These are phyloP conservation scores for Moricandia arvensis DNA, from an alignment of 345 rosid genomes.

Conservation along the genomic window DNA sequence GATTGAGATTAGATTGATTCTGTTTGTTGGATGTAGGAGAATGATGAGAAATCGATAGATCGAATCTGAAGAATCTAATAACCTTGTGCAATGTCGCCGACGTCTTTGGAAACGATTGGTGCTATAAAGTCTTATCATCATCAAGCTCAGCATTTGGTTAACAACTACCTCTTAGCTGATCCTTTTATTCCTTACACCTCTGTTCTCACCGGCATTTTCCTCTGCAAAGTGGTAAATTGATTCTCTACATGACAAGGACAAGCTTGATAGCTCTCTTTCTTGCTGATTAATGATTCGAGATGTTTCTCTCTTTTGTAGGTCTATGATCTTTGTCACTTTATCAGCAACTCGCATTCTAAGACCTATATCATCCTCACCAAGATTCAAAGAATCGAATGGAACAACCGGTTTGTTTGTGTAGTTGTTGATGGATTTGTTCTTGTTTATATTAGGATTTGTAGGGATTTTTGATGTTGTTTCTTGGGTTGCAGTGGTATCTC, in stretches of 20 bases:
- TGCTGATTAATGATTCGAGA: background rate
- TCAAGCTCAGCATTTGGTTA: conserved; percentile 69
- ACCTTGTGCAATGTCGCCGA: conserved; percentile 28
- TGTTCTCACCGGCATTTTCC: conserved; percentile 68
- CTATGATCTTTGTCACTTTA: conserved; percentile 68
- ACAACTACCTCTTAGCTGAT: conserved; percentile 63
- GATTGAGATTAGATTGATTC: background rate
- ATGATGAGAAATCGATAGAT: conserved; percentile 21
- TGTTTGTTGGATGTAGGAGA: background rate
- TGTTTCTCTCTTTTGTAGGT: conserved; percentile 38
- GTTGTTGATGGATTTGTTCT: conserved; percentile 14
- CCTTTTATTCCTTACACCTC: conserved; percentile 81
- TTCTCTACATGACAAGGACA: background rate
- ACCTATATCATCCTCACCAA: conserved; percentile 61
- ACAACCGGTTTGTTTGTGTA: conserved; percentile 60
- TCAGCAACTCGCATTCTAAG: conserved; percentile 69
- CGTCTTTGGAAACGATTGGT: conserved; percentile 34
- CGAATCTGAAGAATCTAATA: background rate
- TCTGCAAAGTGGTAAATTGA: conserved; percentile 78
- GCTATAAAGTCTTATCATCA: conserved; percentile 56
- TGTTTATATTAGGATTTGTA: background rate
- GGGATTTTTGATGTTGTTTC: background rate
- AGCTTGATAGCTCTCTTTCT: background rate
- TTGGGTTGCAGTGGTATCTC: conserved; percentile 67
- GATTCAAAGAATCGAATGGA: conserved; percentile 77